A percentile compares a stretch with the other conserved stretches of the same genome.
Conservation (phyloP, 306 rosid genomes). For the Citrullus mucosospermus region DNA sequence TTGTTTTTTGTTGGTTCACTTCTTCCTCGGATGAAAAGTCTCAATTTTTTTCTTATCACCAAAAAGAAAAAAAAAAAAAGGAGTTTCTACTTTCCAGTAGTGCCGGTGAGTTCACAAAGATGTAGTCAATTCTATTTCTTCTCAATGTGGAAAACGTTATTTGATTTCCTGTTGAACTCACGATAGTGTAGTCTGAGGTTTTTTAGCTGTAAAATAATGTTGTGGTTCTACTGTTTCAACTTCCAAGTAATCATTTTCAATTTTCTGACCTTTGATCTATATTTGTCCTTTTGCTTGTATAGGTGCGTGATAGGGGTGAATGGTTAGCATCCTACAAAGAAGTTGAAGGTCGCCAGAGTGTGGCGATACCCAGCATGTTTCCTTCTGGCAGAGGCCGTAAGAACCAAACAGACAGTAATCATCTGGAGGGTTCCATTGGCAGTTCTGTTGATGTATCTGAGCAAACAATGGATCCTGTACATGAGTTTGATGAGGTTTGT, state of each 20-base stretch:
- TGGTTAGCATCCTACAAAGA: slow-evolving; percentile 63
- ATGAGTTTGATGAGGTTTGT: slow-evolving; percentile 41
- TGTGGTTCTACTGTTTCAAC: not conserved
- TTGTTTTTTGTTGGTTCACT: not conserved
- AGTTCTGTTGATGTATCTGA: slow-evolving; percentile 27
- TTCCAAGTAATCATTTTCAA: not conserved
- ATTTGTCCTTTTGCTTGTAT: slow-evolving; percentile 19
- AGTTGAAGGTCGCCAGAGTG: slow-evolving; percentile 52
- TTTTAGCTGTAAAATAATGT: not conserved
- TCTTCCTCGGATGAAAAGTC: not conserved
- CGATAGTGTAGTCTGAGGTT: not conserved
- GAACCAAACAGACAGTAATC: slow-evolving; percentile 17
- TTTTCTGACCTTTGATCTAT: not conserved
- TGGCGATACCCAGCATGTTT: slow-evolving; percentile 62
- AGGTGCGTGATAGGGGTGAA: slow-evolving; percentile 72
- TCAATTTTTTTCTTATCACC: not conserved
- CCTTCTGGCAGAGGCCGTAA: slow-evolving; percentile 57
- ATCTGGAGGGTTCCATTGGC: slow-evolving; percentile 23
- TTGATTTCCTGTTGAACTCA: not conserved
- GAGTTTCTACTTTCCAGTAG: not conserved
- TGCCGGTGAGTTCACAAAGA: not conserved
- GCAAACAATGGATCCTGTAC: slow-evolving; percentile 21
- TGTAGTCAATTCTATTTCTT: not conserved
- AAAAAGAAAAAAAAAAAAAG: not conserved
- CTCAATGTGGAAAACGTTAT: not conserved